phyloP scores from a whole-genome alignment of 2,329 filamentous ascomycete species.

The Cephalotrichum gorgonifer region DNA sequence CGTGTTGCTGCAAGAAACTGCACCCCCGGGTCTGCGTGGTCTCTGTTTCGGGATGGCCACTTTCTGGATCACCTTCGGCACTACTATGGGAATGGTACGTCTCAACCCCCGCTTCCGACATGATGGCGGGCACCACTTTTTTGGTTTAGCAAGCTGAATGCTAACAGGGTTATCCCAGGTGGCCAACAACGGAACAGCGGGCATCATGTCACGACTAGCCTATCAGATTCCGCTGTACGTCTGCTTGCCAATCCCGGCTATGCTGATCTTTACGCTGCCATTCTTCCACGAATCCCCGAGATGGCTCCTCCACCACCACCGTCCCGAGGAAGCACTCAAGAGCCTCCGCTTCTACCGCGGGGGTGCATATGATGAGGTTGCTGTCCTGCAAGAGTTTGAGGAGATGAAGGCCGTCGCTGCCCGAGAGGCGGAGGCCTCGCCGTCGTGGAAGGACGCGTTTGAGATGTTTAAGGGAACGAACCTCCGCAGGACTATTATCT shows the following conservation, averaged over 20 bases:
- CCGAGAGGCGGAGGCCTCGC: slow-evolving; percentile 19
- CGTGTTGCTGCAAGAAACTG: slow-evolving; percentile 33
- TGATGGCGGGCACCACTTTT: neutral
- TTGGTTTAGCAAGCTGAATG: too few species aligned
- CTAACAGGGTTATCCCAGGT: slow-evolving; percentile 15
- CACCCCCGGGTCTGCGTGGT: slow-evolving; percentile 35
- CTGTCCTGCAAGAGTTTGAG: slow-evolving; percentile 27
- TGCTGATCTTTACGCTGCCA: slow-evolving; percentile 20
- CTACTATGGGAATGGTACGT: slow-evolving; percentile 12
- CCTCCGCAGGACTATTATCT: slow-evolving; percentile 27
- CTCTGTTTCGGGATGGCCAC: slow-evolving; percentile 35
- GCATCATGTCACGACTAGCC: slow-evolving; percentile 15
- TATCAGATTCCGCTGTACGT: slow-evolving; percentile 24
- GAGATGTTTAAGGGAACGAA: slow-evolving; percentile 34
- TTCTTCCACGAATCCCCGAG: slow-evolving; percentile 30
- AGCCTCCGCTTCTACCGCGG: slow-evolving; percentile 14
- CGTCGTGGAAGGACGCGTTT: slow-evolving; percentile 15
- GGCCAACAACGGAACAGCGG: slow-evolving; percentile 19
- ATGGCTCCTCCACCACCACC: slow-evolving; percentile 14
- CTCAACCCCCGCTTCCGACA: slow-evolving; percentile 15
- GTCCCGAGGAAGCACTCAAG: neutral
- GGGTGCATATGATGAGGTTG: slow-evolving; percentile 20
- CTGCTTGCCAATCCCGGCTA: slow-evolving; percentile 23
- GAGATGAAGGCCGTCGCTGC: slow-evolving; percentile 19
- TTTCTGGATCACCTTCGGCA: slow-evolving; percentile 14